Conservation (phyloP, 768 basidiomycete genomes). For the Leucocoprinus leucothites region DNA sequence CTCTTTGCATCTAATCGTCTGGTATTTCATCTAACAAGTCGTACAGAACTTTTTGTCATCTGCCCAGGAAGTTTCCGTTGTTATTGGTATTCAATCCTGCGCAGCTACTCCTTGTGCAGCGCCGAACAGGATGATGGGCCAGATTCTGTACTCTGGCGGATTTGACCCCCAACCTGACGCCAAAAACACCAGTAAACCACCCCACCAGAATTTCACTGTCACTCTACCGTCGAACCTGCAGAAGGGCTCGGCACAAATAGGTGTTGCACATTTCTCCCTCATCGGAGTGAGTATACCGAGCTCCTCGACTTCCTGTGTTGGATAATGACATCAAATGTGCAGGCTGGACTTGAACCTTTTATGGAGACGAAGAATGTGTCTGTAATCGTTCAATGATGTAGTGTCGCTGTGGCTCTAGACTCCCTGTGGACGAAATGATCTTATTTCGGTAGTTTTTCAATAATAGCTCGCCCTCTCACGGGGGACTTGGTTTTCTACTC, state of each 20-base stretch:
- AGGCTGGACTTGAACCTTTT: conserved; percentile 5
- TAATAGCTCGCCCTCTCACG: background rate
- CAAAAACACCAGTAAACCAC: conserved; percentile 23
- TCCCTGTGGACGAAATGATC: background rate
- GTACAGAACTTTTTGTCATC: conserved; percentile 5
- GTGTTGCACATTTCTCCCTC: conserved; percentile 34
- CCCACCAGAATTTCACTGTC: conserved; percentile 45
- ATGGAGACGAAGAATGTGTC: conserved; percentile 6
- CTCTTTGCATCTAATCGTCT: background rate
- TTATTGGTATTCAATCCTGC: conserved; percentile 41
- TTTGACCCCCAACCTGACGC: conserved; percentile 35
- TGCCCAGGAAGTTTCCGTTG: conserved; percentile 38
- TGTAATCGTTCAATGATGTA: background rate
- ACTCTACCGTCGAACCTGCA: conserved; percentile 28
- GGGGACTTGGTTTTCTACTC: no score
- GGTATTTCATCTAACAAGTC: background rate
- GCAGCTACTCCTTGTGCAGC: conserved; percentile 18
- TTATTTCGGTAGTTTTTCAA: background rate
- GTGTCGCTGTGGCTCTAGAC: no score
- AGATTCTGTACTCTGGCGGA: conserved; percentile 44
- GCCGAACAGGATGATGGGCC: conserved; percentile 30
- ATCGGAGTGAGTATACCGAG: conserved; percentile 32
- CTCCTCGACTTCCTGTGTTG: no score
- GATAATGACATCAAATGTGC: background rate
- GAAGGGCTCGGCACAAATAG: conserved; percentile 31